Evolutionary conservation across 1,284 basidiomycete species (phyloP).

Genomic region (Ganoderma multipileum): DNA sequence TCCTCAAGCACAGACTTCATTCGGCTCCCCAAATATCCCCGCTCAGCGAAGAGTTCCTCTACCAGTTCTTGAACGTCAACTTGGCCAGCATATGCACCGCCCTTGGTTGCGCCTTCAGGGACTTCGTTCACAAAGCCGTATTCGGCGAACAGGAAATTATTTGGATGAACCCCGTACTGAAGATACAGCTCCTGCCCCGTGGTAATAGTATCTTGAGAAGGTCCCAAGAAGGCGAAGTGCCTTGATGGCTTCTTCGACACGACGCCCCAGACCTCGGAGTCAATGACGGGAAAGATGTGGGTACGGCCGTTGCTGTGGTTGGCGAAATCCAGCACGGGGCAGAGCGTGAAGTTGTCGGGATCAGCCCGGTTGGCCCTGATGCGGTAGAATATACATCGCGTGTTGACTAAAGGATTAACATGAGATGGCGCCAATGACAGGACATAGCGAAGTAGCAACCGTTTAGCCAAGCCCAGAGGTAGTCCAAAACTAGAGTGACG

Average conservation of each 20-base stretch:
- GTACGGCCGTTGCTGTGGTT: slow-evolving; percentile 65
- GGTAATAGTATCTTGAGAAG: slow-evolving; percentile 47
- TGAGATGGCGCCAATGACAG: slow-evolving; percentile 16
- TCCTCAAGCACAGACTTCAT: slow-evolving; percentile 59
- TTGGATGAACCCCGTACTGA: slow-evolving; percentile 79
- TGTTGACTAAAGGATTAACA: slow-evolving; percentile 70
- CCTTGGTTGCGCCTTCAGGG: slow-evolving; percentile 36
- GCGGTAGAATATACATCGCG: slow-evolving; percentile 82
- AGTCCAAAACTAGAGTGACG: slow-evolving; percentile 44
- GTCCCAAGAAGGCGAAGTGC: slow-evolving; percentile 60
- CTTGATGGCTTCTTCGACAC: slow-evolving; percentile 7
- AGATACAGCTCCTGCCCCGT: slow-evolving; percentile 72
- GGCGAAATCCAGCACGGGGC: slow-evolving; percentile 86
- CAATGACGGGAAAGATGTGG: slow-evolving; percentile 50
- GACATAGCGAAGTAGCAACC: slow-evolving; percentile 49
- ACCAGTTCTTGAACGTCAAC: slow-evolving; percentile 68
- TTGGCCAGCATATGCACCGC: slow-evolving; percentile 51
- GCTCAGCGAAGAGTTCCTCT: slow-evolving; percentile 53
- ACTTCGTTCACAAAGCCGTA: slow-evolving; percentile 78
- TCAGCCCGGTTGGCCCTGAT: slow-evolving; percentile 60
- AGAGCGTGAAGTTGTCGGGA: slow-evolving; percentile 81
- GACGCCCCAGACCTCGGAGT: slow-evolving; percentile 43
- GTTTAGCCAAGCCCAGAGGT: slow-evolving; percentile 89
- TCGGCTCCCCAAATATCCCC: slow-evolving; percentile 43
- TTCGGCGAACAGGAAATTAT: slow-evolving; percentile 78